Evolutionary conservation across 768 basidiomycete species (phyloP).

Genomic region (Melanogaster broomeanus): DNA sequence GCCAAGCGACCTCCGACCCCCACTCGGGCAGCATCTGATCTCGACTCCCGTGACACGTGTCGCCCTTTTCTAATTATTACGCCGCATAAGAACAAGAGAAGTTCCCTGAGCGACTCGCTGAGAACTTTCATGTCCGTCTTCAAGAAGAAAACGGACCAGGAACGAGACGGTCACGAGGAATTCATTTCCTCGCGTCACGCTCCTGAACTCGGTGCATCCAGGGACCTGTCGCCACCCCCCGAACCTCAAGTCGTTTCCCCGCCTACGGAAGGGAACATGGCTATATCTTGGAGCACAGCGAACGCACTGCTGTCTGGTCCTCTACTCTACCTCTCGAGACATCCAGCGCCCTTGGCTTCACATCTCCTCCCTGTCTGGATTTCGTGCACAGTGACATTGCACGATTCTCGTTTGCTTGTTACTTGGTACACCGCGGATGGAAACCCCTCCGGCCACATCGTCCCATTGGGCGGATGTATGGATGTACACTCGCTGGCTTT

Average conservation of each 20-base stretch:
- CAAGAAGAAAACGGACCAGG: constrained; percentile 45
- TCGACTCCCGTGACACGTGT: constrained; percentile 10
- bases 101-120: constrained; percentile 63
- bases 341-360: constrained; percentile 17
- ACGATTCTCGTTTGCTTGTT: constrained; percentile 45
- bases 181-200: constrained; percentile 2
- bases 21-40: constrained; percentile 15
- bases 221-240: background rate
- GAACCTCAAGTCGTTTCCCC: constrained; percentile 1
- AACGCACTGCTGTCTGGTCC: constrained; percentile 18
- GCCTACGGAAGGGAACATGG: background rate
- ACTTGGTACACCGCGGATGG: constrained; percentile 46
- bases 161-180: constrained; percentile 27
- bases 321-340: constrained; percentile 50
- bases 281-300: background rate
- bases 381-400: constrained; percentile 42
- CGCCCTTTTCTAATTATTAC: constrained; percentile 18
- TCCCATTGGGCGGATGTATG: constrained; percentile 53
- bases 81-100: constrained; percentile 43
- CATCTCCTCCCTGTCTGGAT: constrained; percentile 48
- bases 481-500: constrained; percentile 62
- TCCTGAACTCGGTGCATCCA: constrained; percentile 4
- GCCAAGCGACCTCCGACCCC: constrained; percentile 7
- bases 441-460: constrained; percentile 43
- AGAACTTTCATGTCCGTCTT: constrained; percentile 63